Conservation (phyloP, 208 protist species). For the Phytomonas francai region DNA sequence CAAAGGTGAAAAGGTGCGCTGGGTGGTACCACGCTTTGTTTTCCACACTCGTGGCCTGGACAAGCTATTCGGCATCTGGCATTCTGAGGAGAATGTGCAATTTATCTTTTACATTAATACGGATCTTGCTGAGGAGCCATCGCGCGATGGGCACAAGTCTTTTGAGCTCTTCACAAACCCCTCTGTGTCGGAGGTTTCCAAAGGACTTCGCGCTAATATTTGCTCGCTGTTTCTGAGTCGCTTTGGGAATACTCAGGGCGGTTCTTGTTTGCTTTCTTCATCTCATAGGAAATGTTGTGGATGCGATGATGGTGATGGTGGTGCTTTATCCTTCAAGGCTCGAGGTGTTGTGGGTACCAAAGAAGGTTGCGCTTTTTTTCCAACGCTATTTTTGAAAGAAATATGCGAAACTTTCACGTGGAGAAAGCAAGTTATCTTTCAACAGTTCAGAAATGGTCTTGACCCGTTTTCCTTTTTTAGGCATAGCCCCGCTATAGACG, state of each 20-base stretch:
- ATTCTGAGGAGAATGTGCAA: neutral
- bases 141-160: neutral
- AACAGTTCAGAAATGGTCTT: neutral
- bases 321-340: neutral
- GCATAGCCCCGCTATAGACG: neutral
- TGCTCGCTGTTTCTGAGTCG: neutral
- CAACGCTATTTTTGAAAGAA: neutral
- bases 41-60: neutral
- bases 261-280: neutral
- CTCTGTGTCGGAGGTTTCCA: neutral
- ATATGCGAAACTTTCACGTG: neutral
- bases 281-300: neutral
- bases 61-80: neutral
- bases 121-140: neutral
- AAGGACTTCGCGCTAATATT: neutral
- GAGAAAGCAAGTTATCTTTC: neutral
- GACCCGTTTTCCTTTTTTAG: neutral
- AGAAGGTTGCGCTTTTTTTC: neutral
- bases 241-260: neutral
- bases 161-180: neutral
- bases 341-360: neutral
- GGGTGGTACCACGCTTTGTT: neutral
- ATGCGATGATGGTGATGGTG: neutral
- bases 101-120: neutral
- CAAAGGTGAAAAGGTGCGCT: neutral